Base-by-base conservation (phyloP, 805 yeast genomes). In the Wickerhamiella vanderwaltii region DNA sequence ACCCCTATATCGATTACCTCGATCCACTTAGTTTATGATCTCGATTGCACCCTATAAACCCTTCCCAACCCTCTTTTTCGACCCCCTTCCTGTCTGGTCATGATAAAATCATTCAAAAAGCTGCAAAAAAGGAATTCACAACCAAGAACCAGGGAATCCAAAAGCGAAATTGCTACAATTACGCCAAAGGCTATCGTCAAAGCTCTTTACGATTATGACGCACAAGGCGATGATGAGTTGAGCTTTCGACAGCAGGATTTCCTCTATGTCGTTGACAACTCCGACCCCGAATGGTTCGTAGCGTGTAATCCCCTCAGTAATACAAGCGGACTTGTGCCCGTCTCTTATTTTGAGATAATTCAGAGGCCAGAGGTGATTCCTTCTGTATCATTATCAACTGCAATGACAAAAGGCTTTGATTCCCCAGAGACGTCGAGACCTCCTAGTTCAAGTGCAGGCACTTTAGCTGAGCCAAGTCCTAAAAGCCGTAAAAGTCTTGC, bases 291-390 rank as follows among this genome's bases (percentile, higher is more conserved):
- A 31, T 86, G 94, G 87, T 84, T 75, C 54, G 86, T 84, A 54
- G 96, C 94, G 1, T 75, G 77, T 40, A 86, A 88, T 57, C 96
- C 97, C 11, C 72, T 80, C 35, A 75, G 81, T 25, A 74, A 79
- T 51, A 63, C 71, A 20, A 69, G 73, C 39, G 98, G 98, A 1
- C 73, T 82, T 72, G 97, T 91, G 1, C 97, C 97, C 4, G 75
- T 75, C 31, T 65, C 77, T 9, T 79, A 79, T 58, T 91, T 88
- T 60, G 94, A 86, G 62, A 78, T 75, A 13, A 75, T 87, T 40
- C 49, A 54, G 51, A 45, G 61, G 39, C 61, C 54, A 35, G 63
- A 59, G 24, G 38, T 51, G 22, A 51, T 51, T 30, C 52, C 50
- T 25, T 51, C 61, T 12, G 53, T 58, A 7, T 53, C 62, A 4